phyloP scores from a whole-genome alignment of 2,329 filamentous ascomycete species.

The Harringtonia aguacate region DNA sequence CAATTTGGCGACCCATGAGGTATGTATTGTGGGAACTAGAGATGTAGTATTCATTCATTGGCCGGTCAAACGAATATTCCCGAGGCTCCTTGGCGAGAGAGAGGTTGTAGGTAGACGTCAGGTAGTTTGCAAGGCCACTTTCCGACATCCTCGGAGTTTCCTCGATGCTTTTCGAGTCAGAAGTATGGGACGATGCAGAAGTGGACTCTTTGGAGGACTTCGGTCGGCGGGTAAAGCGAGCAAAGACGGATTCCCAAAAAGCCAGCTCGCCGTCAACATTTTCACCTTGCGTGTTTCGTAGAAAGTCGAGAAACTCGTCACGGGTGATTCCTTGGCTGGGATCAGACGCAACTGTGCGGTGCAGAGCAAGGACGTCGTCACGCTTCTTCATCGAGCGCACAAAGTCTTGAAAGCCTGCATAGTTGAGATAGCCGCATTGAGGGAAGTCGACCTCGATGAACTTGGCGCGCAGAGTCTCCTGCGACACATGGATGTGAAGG shows the following conservation, averaged over 20 bases:
- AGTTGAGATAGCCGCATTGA: slow-evolving; percentile 58
- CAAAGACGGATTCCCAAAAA: slow-evolving; percentile 64
- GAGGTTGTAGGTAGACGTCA: slow-evolving; percentile 65
- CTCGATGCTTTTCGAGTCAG: slow-evolving; percentile 2
- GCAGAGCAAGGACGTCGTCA: slow-evolving; percentile 68
- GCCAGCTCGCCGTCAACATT: slow-evolving; percentile 55
- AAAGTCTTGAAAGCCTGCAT: slow-evolving; percentile 73
- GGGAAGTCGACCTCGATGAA: slow-evolving; percentile 65
- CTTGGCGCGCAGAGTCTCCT: slow-evolving; percentile 58
- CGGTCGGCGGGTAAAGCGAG: slow-evolving; percentile 53
- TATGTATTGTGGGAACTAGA: slow-evolving; percentile 99
- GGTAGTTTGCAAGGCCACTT: slow-evolving; percentile 65
- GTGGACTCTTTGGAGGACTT: slow-evolving; percentile 17
- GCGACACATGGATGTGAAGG: slow-evolving; percentile 83
- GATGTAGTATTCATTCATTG: slow-evolving; percentile 94
- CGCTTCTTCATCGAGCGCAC: slow-evolving; percentile 74
- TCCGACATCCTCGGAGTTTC: slow-evolving; percentile 59
- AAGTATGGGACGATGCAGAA: background rate
- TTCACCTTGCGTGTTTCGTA: slow-evolving; percentile 64
- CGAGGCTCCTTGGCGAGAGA: slow-evolving; percentile 51
- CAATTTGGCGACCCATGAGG: slow-evolving; percentile 80
- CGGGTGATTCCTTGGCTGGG: slow-evolving; percentile 55
- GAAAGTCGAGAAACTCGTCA: slow-evolving; percentile 64
- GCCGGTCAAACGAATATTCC: slow-evolving; percentile 60
- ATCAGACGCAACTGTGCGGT: slow-evolving; percentile 48